Conservation (phyloP, 768 basidiomycete species). For the Hypsizygus marmoreus region DNA sequence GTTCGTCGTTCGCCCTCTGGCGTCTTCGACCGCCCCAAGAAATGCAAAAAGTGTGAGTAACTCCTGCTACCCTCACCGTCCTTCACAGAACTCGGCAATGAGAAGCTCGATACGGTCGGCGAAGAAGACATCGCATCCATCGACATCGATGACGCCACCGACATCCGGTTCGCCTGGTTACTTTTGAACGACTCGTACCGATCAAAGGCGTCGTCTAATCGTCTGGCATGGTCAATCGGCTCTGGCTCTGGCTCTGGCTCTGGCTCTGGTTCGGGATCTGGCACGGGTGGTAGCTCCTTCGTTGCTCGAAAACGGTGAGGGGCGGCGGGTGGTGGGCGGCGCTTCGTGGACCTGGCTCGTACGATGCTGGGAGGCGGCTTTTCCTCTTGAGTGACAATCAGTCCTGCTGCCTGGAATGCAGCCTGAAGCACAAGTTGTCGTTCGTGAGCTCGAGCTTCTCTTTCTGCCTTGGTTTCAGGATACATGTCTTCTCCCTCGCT, state of each 20-base stretch:
- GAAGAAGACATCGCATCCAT: slow-evolving; percentile 48
- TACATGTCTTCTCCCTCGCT: slow-evolving; percentile 35
- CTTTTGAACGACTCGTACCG: slow-evolving; percentile 85
- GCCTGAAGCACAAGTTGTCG: slow-evolving; percentile 83
- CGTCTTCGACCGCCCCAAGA: slow-evolving; percentile 64
- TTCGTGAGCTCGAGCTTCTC: slow-evolving; percentile 68
- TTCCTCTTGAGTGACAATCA: slow-evolving; percentile 70
- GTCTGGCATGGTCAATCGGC: slow-evolving; percentile 39
- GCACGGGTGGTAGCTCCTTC: slow-evolving; percentile 57
- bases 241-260: slow-evolving; percentile 23
- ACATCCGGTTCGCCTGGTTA: slow-evolving; percentile 51
- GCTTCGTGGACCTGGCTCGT: slow-evolving; percentile 30
- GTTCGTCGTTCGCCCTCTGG: slow-evolving; percentile 49
- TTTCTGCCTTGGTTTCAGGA: slow-evolving; percentile 50
- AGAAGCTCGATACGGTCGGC: slow-evolving; percentile 35
- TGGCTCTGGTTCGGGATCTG: slow-evolving; percentile 14
- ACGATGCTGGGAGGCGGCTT: slow-evolving; percentile 47
- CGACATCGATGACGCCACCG: slow-evolving; percentile 57
- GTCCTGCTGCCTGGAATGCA: slow-evolving; percentile 86
- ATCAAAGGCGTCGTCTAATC: slow-evolving; percentile 84
- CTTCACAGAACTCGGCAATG: slow-evolving; percentile 21
- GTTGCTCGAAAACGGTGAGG: slow-evolving; percentile 36
- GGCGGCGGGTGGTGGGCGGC: slow-evolving; percentile 52
- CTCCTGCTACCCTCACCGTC: slow-evolving; percentile 36
- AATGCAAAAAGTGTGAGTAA: slow-evolving; percentile 57